Conservation (phyloP, 371 early-diverging fungal genomes). For the Conidiobolus incongruus region DNA sequence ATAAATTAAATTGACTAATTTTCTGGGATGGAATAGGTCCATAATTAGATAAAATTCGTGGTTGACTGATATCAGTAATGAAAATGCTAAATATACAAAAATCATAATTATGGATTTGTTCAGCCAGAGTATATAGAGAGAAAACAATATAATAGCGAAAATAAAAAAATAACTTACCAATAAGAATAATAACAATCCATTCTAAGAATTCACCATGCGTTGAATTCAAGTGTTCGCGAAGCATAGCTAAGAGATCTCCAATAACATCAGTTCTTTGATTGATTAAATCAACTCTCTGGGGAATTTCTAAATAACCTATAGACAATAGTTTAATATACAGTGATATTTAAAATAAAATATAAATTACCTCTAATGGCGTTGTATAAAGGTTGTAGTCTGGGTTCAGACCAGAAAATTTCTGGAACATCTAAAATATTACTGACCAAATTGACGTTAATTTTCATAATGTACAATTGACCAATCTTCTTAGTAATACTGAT, state of each 20-base stretch:
- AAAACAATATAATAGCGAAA: too few species aligned
- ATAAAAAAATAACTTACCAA: conserved; percentile 16
- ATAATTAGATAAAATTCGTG: too few species aligned
- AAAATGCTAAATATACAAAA: too few species aligned
- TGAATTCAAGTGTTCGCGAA: conserved; percentile 54
- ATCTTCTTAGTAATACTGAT: conserved; percentile 35
- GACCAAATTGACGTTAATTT: conserved; percentile 74
- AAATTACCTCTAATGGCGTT: conserved; percentile 34
- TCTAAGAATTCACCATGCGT: conserved; percentile 51
- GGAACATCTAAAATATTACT: conserved; percentile 65
- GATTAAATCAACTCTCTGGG: conserved; percentile 31
- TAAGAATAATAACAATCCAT: conserved; percentile 64
- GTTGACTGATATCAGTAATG: too few species aligned
- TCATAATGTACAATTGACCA: conserved; percentile 55
- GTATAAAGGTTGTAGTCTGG: conserved; percentile 54
- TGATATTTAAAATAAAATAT: not conserved
- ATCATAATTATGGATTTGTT: too few species aligned
- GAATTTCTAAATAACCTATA: conserved; percentile 37
- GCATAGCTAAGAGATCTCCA: conserved; percentile 60
- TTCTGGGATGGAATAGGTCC: too few species aligned
- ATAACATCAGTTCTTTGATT: conserved; percentile 32
- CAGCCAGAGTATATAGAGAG: too few species aligned
- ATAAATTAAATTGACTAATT: too few species aligned
- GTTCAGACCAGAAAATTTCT: conserved; percentile 75
- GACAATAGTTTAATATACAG: conserved; percentile 1